A percentile compares a stretch with the other conserved stretches of the same genome.
These are phyloP conservation scores for Auricularia cornea DNA, from an alignment of 768 basidiomycete genomes.

Conservation along the genomic window DNA sequence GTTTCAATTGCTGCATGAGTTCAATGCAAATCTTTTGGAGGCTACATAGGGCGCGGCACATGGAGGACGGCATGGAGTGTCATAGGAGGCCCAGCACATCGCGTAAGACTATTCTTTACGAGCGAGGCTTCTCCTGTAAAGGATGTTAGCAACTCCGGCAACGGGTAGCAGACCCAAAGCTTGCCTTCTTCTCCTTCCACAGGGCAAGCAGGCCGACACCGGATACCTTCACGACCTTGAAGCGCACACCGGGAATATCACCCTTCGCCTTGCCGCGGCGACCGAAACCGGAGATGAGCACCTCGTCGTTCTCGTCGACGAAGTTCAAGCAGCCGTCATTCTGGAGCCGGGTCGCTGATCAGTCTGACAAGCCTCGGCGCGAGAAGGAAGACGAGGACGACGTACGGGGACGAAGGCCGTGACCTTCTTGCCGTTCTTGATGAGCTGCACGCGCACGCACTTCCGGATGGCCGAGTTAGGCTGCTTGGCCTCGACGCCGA, in stretches of 20 bases:
- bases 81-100: background rate
- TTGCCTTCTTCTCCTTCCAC: slow-evolving; percentile 99
- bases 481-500: slow-evolving; percentile 99
- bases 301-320: slow-evolving; percentile 99
- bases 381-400: slow-evolving; percentile 14
- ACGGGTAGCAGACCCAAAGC: slow-evolving; percentile 16
- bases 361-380: too few species aligned
- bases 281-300: slow-evolving; percentile 99
- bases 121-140: slow-evolving; percentile 65
- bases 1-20: too few species aligned
- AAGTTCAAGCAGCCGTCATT: slow-evolving; percentile 98
- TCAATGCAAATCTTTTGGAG: too few species aligned
- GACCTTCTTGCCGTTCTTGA: slow-evolving; percentile 99
- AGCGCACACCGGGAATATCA: slow-evolving; percentile 99
- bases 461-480: slow-evolving; percentile 99
- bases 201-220: slow-evolving; percentile 96
- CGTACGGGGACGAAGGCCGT: slow-evolving; percentile 97
- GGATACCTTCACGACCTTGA: slow-evolving; percentile 99
- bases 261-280: slow-evolving; percentile 99
- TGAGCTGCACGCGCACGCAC: slow-evolving; percentile 98
- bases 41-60: too few species aligned
- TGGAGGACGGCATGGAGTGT: too few species aligned
- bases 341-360: too few species aligned
- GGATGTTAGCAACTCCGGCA: slow-evolving; percentile 1
- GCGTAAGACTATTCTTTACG: slow-evolving; percentile 24